A percentile compares a stretch with the other conserved stretches of the same genome.
phyloP scores from a whole-genome alignment of 306 rosid species.

The Ormosia emarginata region DNA sequence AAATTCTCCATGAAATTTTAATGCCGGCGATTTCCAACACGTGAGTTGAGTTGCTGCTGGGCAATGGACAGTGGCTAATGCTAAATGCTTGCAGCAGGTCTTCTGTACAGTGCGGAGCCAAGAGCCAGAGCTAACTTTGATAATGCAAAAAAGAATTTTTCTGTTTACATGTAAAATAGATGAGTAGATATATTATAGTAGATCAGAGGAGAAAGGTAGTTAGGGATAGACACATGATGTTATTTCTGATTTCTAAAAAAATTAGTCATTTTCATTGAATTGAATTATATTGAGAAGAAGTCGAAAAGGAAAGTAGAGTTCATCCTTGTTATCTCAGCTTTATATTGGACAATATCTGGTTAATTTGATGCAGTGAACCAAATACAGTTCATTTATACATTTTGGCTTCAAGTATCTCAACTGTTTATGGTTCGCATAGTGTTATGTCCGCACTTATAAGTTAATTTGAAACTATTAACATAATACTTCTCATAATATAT shows the following conservation, averaged over 20 bases:
- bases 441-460: background rate
- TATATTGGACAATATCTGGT: background rate
- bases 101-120: constrained; percentile 30
- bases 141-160: background rate
- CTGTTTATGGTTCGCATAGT: background rate
- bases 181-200: constrained; percentile 14
- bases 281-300: background rate
- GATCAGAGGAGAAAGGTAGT: background rate
- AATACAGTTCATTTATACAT: background rate
- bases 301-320: background rate
- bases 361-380: background rate
- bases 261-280: constrained; percentile 6
- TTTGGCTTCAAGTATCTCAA: background rate
- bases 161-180: constrained; percentile 1
- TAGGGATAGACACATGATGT: background rate
- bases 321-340: background rate
- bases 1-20: constrained; percentile 21
- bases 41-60: constrained; percentile 25
- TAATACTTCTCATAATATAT: background rate
- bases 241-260: background rate
- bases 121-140: constrained; percentile 18
- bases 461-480: background rate
- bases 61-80: constrained; percentile 5
- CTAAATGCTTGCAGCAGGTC: constrained; percentile 18
- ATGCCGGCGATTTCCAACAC: constrained; percentile 6